These are phyloP conservation scores for Podospora pseudocomata DNA, from an alignment of 495 filamentous ascomycete genomes.

Conservation along the genomic window DNA sequence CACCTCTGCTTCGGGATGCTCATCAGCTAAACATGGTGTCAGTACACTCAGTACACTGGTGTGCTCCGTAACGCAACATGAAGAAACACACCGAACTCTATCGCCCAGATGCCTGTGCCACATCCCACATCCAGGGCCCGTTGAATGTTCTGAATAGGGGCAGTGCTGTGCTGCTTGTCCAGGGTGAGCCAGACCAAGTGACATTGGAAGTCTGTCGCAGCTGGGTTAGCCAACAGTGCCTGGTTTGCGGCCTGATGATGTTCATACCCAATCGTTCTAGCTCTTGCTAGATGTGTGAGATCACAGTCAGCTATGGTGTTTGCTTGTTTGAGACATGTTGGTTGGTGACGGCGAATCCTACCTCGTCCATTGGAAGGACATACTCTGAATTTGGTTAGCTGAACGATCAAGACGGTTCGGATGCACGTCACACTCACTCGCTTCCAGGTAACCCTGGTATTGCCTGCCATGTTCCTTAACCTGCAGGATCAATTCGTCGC, in stretches of 20 bases:
- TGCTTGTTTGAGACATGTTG: not conserved
- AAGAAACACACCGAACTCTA: conserved; percentile 12
- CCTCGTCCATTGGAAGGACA: conserved; percentile 20
- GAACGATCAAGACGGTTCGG: not conserved
- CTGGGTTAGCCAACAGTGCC: not conserved
- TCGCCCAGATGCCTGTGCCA: conserved; percentile 19
- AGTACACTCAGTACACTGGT: not conserved
- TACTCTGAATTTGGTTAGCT: conserved; percentile 14
- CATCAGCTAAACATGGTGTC: not conserved
- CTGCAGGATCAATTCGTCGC: conserved; percentile 16
- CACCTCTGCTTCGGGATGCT: conserved; percentile 8
- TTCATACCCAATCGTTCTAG: conserved; percentile 12
- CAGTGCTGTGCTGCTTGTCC: conserved; percentile 11
- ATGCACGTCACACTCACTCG: conserved; percentile 9
- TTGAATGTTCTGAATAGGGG: conserved; percentile 8
- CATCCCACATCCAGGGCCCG: conserved; percentile 17
- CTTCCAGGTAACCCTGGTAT: conserved; percentile 17
- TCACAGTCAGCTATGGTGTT: not conserved
- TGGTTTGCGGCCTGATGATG: not conserved
- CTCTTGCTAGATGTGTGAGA: conserved; percentile 12
- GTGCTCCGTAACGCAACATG: not conserved
- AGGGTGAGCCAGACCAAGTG: conserved; percentile 20
- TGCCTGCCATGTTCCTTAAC: conserved; percentile 16
- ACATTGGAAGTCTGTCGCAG: conserved; percentile 16
- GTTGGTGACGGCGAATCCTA: not conserved